These are phyloP conservation scores for Yamadazyma insecticola DNA, from an alignment of 805 yeast genomes.

Conservation along the genomic window DNA sequence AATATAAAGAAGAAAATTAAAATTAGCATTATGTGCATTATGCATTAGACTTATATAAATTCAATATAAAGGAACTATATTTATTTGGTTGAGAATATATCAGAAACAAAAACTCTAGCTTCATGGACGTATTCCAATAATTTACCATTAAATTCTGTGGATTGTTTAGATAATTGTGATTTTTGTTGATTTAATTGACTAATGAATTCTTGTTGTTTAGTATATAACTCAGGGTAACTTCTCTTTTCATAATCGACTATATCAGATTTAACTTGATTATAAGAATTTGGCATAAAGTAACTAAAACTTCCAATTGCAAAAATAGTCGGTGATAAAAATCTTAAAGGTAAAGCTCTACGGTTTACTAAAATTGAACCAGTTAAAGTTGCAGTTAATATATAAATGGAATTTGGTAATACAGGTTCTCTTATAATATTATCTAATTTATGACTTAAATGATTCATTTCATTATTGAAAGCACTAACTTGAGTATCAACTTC, in stretches of 20 bases:
- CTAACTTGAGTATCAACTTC: constrained; percentile 45
- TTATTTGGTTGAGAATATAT: constrained; percentile 10
- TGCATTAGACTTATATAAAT: too few species aligned
- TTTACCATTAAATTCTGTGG: constrained; percentile 10
- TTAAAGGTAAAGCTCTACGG: constrained; percentile 42
- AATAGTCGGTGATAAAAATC: constrained; percentile 48
- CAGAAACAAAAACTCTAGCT: constrained; percentile 15
- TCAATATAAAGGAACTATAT: too few species aligned
- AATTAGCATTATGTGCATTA: too few species aligned
- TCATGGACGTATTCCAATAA: constrained; percentile 22
- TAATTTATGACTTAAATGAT: constrained; percentile 24
- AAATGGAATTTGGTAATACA: constrained; percentile 50
- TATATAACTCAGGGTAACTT: constrained; percentile 26
- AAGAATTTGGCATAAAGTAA: constrained; percentile 52
- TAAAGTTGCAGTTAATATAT: constrained; percentile 51
- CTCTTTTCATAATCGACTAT: constrained; percentile 22
- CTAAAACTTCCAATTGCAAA: constrained; percentile 44
- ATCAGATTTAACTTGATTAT: constrained; percentile 22
- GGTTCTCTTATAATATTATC: constrained; percentile 44
- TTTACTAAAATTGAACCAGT: constrained; percentile 53
- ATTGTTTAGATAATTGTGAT: constrained; percentile 8
- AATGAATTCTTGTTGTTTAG: constrained; percentile 19
- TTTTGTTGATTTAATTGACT: constrained; percentile 8
- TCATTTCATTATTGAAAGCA: constrained; percentile 42
- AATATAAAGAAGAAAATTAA: too few species aligned